Evolutionary conservation across 1,284 basidiomycete genomes (phyloP).

Genomic region (Malassezia restricta): DNA sequence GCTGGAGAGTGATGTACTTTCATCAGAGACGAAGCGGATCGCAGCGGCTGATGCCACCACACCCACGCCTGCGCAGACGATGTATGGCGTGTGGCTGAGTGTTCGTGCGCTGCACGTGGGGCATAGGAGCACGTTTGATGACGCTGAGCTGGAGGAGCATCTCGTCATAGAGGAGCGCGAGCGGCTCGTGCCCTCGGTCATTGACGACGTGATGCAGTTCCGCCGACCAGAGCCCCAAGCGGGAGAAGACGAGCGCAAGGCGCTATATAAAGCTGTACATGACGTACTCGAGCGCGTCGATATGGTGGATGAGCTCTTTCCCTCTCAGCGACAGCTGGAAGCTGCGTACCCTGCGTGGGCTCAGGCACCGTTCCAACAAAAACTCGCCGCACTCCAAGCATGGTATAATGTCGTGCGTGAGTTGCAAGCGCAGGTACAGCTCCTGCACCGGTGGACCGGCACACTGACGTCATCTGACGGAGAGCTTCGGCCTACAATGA

Average conservation of each 20-base stretch:
- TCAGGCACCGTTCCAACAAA: constrained; percentile 24
- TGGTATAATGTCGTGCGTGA: constrained; percentile 39
- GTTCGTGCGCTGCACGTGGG: constrained; percentile 75
- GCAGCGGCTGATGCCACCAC: constrained; percentile 46
- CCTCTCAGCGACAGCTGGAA: constrained; percentile 27
- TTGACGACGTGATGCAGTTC: constrained; percentile 71
- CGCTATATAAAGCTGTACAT: constrained; percentile 23
- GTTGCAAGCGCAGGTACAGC: constrained; percentile 30
- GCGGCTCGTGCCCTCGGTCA: constrained; percentile 65
- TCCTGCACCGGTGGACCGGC: constrained; percentile 43
- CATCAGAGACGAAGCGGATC: constrained; percentile 44
- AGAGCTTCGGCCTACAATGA: neutral
- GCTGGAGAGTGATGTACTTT: constrained; percentile 41
- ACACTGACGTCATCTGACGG: constrained; percentile 18
- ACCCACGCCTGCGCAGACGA: constrained; percentile 29
- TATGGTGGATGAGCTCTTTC: constrained; percentile 37
- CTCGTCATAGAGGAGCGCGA: constrained; percentile 69
- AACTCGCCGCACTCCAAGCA: constrained; percentile 36
- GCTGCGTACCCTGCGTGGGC: constrained; percentile 38
- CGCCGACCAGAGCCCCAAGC: constrained; percentile 15
- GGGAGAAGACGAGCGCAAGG: constrained; percentile 6
- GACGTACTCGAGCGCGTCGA: constrained; percentile 33
- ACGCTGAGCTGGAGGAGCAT: constrained; percentile 69
- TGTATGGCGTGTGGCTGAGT: constrained; percentile 65
- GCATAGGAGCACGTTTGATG: constrained; percentile 47